These are phyloP conservation scores for Litsea cubeba DNA, from an alignment of 164 flowering plant species.

Conservation along the genomic window DNA sequence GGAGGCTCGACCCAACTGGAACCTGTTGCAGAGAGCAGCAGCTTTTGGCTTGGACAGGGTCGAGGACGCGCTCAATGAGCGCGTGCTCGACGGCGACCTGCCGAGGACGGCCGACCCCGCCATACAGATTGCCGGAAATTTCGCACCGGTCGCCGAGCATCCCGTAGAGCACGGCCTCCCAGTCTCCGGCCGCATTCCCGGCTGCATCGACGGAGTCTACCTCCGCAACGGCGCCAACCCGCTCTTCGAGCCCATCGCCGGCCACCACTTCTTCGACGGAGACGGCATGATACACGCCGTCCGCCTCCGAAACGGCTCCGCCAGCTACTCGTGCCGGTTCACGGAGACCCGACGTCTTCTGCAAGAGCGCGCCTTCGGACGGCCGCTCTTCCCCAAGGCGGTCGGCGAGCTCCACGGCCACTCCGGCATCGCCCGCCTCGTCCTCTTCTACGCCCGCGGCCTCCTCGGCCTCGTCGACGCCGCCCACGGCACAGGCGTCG, in stretches of 20 bases:
- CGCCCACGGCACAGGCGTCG: slow-evolving; percentile 64
- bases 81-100: slow-evolving; percentile 36
- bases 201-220: slow-evolving; percentile 64
- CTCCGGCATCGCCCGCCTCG: slow-evolving; percentile 68
- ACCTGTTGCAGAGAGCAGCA: slow-evolving; percentile 52
- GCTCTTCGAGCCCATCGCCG: slow-evolving; percentile 57
- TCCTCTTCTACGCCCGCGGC: slow-evolving; percentile 68
- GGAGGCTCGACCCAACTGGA: slow-evolving; percentile 33
- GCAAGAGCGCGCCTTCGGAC: slow-evolving; percentile 61
- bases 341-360: slow-evolving; percentile 60
- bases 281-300: slow-evolving; percentile 96
- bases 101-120: slow-evolving; percentile 81
- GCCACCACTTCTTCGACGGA: slow-evolving; percentile 93
- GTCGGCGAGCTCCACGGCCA: slow-evolving; percentile 94
- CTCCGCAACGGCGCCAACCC: slow-evolving; percentile 93
- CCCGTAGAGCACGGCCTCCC: slow-evolving; percentile 44
- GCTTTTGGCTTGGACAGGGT: slow-evolving; percentile 47
- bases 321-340: slow-evolving; percentile 71
- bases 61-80: slow-evolving; percentile 42
- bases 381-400: slow-evolving; percentile 83
- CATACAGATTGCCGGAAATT: slow-evolving; percentile 77
- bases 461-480: slow-evolving; percentile 55
- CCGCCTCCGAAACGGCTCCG: slow-evolving; percentile 37
- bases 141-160: slow-evolving; percentile 73
- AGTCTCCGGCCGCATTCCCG: slow-evolving; percentile 57